Evolutionary conservation across 805 yeast species (phyloP), one percentile per base, ranked within the genome.

Genomic region (Lipomyces chichibuensis): DNA sequence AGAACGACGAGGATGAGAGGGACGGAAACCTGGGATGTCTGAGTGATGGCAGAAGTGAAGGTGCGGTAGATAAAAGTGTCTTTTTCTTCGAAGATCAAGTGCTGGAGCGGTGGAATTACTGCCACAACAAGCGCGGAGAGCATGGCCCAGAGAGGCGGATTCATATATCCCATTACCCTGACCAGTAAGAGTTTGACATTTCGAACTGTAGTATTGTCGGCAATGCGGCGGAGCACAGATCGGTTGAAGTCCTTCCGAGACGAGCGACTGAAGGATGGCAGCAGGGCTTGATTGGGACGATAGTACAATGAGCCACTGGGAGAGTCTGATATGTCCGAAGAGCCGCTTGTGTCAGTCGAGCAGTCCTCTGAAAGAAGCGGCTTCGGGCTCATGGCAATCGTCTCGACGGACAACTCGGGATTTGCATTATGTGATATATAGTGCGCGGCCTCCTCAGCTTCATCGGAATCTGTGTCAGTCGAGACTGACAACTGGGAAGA

Each of bases 61-160:
- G 90, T 86, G 68, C 81, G 80, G 63, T 81, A 78, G 20, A 86
- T 71, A 71, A 87, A 85, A 2, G 86, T 81, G 33, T 76, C 73
- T 5, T 65, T 62, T 25, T 78, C 75, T 64, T 77, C 78, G 72
- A 84, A 87, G 57, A 87, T 78, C 51, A 79, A 74, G 46, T 76
- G 70, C 72, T 84, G 84, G 43, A 86, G 74, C 2, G 78, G 75
- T 4, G 87, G 86, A 25, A 86, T 79, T 1, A 87, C 80, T 5
- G 89, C 90, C 39, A 87, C 86, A n/a, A 84, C 65, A 25, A 87
- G 81, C n/a, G 89, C 85, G 1, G 83, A 69, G 6, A 85, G 74
- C 89, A 87, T 87, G 35, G 90, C 82, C 79, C 86, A 87, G 65
- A 87, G 78, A 5, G 90, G 90, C 2, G 89, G 88, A 74, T 87